Evolutionary conservation across 2,329 filamentous ascomycete species (phyloP).

Genomic region (Ascomycota sp.): DNA sequence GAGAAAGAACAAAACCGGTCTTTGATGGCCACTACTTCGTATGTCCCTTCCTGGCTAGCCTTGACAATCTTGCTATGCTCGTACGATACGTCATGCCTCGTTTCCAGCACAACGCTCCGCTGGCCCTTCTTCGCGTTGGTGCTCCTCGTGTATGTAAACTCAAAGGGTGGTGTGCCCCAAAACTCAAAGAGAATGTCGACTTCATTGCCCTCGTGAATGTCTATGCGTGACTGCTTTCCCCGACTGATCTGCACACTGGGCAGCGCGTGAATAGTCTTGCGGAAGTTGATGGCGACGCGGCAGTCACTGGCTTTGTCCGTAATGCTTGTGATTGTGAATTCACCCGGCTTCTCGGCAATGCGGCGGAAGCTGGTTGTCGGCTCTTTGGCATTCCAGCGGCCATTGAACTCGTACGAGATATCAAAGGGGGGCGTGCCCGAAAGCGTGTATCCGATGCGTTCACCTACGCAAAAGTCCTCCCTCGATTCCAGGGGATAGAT

Average conservation of each 20-base stretch:
- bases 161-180: conserved; percentile 84
- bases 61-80: conserved; percentile 62
- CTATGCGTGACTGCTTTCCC: conserved; percentile 57
- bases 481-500: conserved; percentile 73
- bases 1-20: conserved; percentile 81
- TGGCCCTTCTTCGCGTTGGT: conserved; percentile 65
- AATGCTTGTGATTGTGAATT: conserved; percentile 68
- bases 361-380: conserved; percentile 70
- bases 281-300: conserved; percentile 53
- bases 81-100: conserved; percentile 64
- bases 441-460: conserved; percentile 77
- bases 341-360: conserved; percentile 73
- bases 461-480: conserved; percentile 81
- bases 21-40: conserved; percentile 91
- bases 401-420: conserved; percentile 76
- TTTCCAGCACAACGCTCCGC: conserved; percentile 64
- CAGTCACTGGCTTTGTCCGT: conserved; percentile 79
- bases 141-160: conserved; percentile 88
- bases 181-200: conserved; percentile 90
- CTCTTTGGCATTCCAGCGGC: conserved; percentile 57
- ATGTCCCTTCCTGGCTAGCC: conserved; percentile 83
- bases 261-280: conserved; percentile 72
- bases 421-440: conserved; percentile 83
- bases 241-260: conserved; percentile 78
- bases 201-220: conserved; percentile 91